phyloP scores from a whole-genome alignment of 768 basidiomycete species.

The Hypholoma sublateritium region DNA sequence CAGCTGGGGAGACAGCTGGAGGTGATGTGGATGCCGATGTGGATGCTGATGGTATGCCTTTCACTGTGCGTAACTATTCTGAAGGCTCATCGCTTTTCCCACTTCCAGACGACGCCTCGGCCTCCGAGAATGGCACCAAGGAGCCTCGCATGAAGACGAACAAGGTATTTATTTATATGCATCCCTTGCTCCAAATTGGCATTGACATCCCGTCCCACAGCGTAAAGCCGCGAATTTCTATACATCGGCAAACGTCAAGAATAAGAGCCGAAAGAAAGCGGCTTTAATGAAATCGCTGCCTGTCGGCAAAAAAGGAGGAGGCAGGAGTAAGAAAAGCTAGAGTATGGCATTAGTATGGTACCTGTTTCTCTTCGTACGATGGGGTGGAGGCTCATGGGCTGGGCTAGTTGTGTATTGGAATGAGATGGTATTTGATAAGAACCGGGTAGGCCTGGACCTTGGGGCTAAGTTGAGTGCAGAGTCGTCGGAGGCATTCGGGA shows the following conservation, averaged over 20 bases:
- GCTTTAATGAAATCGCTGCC: conserved; percentile 58
- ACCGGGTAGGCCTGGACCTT: not conserved
- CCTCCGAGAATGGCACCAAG: conserved; percentile 40
- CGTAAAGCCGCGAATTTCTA: conserved; percentile 91
- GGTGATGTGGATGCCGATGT: conserved; percentile 22
- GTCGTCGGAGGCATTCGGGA: conserved; percentile 14
- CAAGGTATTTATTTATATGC: conserved; percentile 53
- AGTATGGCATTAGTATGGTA: not conserved
- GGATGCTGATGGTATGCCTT: conserved; percentile 18
- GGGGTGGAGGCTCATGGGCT: not conserved
- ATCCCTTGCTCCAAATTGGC: conserved; percentile 3
- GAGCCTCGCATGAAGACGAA: conserved; percentile 89
- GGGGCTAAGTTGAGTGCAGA: not conserved
- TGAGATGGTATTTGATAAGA: not conserved
- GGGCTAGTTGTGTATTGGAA: not conserved
- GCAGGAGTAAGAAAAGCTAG: conserved; percentile 30
- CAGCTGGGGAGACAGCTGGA: conserved; percentile 21
- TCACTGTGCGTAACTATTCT: conserved; percentile 1
- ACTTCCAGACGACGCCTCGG: conserved; percentile 20
- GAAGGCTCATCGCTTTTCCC: conserved; percentile 2
- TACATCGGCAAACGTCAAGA: conserved; percentile 81
- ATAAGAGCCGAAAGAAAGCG: conserved; percentile 72
- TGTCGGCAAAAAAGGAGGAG: conserved; percentile 48
- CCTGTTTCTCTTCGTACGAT: not conserved
- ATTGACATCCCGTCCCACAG: conserved; percentile 34